Evolutionary conservation across 78 protist species (phyloP).

Genomic region (Paratrimastix pyriformis): DNA sequence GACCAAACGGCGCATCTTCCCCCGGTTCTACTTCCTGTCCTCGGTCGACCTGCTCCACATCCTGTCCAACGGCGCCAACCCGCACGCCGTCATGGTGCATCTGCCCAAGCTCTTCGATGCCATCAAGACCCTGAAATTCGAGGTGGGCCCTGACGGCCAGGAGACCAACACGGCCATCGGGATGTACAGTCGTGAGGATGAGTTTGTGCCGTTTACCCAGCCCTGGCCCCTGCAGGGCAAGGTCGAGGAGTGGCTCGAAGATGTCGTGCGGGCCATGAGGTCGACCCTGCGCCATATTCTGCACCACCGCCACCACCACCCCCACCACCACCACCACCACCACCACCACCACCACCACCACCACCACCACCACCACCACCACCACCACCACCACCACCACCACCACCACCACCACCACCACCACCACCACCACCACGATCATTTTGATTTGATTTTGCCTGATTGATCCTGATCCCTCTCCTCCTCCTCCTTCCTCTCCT

Average conservation of each 20-base stretch:
- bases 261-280: slow-evolving; percentile 21
- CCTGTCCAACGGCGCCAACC: slow-evolving; percentile 65
- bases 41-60: slow-evolving; percentile 66
- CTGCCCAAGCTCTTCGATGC: slow-evolving; percentile 55
- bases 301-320: no score
- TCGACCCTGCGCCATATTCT: not conserved
- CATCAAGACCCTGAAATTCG: slow-evolving; percentile 11
- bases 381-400: no score
- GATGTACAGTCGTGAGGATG: slow-evolving; percentile 50
- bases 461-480: no score
- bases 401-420: no score
- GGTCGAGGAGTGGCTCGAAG: slow-evolving; percentile 64
- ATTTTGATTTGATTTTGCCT: no score
- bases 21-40: slow-evolving; percentile 82
- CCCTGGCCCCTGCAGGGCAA: slow-evolving; percentile 31
- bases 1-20: slow-evolving; percentile 66
- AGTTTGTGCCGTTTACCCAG: slow-evolving; percentile 33
- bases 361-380: no score
- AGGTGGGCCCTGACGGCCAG: not conserved
- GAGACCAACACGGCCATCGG: slow-evolving; percentile 32
- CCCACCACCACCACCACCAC: no score
- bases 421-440: no score
- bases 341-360: no score
- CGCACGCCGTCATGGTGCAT: slow-evolving; percentile 57
- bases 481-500: no score